Base-by-base conservation (phyloP, 192 early-diverging fungal species). In the Oehlia diaphana region DNA sequence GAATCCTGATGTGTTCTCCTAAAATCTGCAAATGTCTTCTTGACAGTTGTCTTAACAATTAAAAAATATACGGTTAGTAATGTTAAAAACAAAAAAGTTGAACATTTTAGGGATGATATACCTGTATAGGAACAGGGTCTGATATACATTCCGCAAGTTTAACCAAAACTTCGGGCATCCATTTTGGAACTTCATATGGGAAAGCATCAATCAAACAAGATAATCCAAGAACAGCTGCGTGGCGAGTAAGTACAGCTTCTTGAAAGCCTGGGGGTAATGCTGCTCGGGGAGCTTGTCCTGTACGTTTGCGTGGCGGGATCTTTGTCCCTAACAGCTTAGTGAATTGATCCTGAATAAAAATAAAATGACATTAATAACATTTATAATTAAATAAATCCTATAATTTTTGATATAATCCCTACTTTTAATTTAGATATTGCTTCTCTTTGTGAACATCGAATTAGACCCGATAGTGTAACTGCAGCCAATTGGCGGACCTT, bases 1-100 rank as follows among this genome's bases (percentile, higher is more conserved):
- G 92, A 94, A 79, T 99, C 97, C 76, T 94, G 94, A 80, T 99
- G 97, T 7, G 97, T 99, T 69, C 97, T 86, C 79, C 93, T 88
- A 81, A 99, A 99, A 78, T 99, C 96, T 7, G 95, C 91, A 90
- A 97, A 97, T 28, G 92, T 92, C 69, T 92, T 93, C 76, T 92
- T 89, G 6, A 97, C 93, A 3, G 97, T 94, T 8, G 92, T 79
- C 88, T 93, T 86, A 1, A 13, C 39, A 21, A 47, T 72, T 31
- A n/a, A 35, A 67, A 31, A 31, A 67, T 16, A 37, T 23, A 70
- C 5, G 14, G 21, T 70, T 19, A 70, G 37, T 39, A n/a, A 21
- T n/a, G 12, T 80, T 26, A 26, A 84, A 39, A 44, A 4, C 10
- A 58, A 49, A 64, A 35, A 14, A 33, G 39, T 26, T 31, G 3